Evolutionary conservation across 2,329 filamentous ascomycete genomes (phyloP), one percentile per base, ranked within the genome.

Genomic region (Allantophomopsis lycopodina): DNA sequence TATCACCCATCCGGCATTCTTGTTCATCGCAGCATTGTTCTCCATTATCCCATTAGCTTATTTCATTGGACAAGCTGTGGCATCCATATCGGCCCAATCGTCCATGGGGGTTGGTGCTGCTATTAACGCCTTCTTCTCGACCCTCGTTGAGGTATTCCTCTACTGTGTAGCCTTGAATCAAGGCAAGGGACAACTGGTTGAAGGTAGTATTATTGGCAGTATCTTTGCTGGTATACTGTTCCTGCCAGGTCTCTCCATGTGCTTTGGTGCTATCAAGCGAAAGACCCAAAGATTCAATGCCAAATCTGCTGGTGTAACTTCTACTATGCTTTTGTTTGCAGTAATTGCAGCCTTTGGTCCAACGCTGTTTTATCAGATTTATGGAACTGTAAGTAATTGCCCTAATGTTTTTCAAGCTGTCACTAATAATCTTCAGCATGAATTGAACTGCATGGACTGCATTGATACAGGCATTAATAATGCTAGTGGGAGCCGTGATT

Each of bases 211-310:
- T 50, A 85, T 98, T 44, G 91, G 91, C 45, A 98, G 91, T 59
- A 95, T 98, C 45, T 95, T 98, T 58, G 89, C 89, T 4, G 91
- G 91, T 63, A 84, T 98, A 35, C 69, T 98, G 12, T 94, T 98
- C 57, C 69, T 98, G 35, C 91, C 91, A 0, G 91, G 91, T 2
- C 59, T 98, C 28, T 96, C 89, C 42, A 98, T 98, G 91, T 98
- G 91, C 60, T 98, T 95, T 54, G 91, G 91, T 35, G 93, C 93
- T 14, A 80, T 98, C 55, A 94, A 94, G 64, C 79, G 93, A 51
- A 98, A 98, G 65, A 98, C 91, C 1, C 91, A 98, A 57, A 80
- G 91, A 33, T 98, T 98, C 71, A 98, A 98, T 56, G 88, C 91
- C 46, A 86, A 81, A 54, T 96, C 89, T 28, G 91, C 91, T 21